Evolutionary conservation across 441 rosid genomes (phyloP), one percentile per base, ranked within the genome.

Genomic region (Arabidopsis hybrid): DNA sequence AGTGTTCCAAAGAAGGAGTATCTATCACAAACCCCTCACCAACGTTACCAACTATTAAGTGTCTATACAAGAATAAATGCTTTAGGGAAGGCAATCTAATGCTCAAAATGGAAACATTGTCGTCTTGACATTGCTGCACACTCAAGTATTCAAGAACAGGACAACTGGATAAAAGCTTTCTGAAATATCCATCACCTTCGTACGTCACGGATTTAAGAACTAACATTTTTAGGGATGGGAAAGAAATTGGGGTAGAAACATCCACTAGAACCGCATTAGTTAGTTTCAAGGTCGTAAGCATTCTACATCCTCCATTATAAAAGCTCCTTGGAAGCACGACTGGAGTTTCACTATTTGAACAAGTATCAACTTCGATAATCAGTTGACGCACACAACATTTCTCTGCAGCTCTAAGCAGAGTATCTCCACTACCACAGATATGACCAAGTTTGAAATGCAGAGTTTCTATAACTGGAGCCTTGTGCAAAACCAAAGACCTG

Each of bases 81-180:
- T 47, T 65, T 29, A 74, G 50, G 7, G 61, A 65, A 38, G 78
- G 60, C 42, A 38, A 36, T 12, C 43, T 65, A 8, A 74, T 16
- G 7, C 16, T 71, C 12, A 49, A 47, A 46, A 8, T 5, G 8
- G 11, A 1, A 16, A 73, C 51, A 65, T 38, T 73, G 58, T 66
- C 71, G 49, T 4, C 26, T 1, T 1, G 1, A 29, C 50, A 34
- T 65, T 39, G 49, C 6, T 47, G 14, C n/a, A 74, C 40, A 14
- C 11, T 21, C 60, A 65, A 58, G 65, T 66, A 4, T 36, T 74
- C 78, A 26, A 66, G 78, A 52, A 66, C 71, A 57, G 36, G 72
- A 46, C 72, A 74, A 18, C 31, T 47, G 3, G 78, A 57, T 46
- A 66, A 16, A 65, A 74, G 43, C 21, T n/a, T 58, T 3, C 17